phyloP scores from a whole-genome alignment of 768 basidiomycete genomes.

The Phaeotremella fagi region DNA sequence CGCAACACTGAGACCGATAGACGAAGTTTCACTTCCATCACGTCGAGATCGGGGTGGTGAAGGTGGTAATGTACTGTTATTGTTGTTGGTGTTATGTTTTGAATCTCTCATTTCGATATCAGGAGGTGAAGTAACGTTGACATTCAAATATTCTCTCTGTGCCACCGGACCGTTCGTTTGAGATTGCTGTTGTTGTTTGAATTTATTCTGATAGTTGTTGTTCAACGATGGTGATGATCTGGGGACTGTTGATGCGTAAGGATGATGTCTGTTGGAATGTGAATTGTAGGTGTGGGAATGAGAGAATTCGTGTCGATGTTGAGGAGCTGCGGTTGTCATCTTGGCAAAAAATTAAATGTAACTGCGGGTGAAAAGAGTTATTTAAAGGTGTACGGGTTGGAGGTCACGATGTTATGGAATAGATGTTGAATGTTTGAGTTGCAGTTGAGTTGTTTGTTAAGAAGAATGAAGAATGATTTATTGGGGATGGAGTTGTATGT shows the following conservation, averaged over 20 bases:
- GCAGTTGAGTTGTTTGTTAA: too few relatives aligned
- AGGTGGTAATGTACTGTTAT: constrained; percentile 12
- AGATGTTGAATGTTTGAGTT: too few relatives aligned
- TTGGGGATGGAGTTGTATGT: too few relatives aligned
- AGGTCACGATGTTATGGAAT: too few relatives aligned
- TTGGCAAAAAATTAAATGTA: too few relatives aligned
- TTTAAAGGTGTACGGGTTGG: too few relatives aligned
- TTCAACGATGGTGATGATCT: not conserved
- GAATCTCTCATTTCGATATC: not conserved
- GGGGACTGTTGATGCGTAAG: constrained; percentile 19
- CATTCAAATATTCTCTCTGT: too few relatives aligned
- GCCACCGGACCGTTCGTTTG: too few relatives aligned
- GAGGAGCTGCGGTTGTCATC: not conserved
- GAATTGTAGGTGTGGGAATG: not conserved
- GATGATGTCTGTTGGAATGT: constrained; percentile 23
- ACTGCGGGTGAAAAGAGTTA: too few relatives aligned
- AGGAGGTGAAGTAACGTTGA: too few relatives aligned
- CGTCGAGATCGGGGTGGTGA: constrained; percentile 34
- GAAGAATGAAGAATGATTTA: too few relatives aligned
- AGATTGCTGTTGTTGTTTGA: too few relatives aligned
- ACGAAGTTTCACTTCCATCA: constrained; percentile 30
- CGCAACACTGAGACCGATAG: constrained; percentile 26
- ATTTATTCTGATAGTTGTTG: not conserved
- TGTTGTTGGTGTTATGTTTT: not conserved
- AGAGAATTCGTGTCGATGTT: not conserved